Conservation (phyloP, 1,139 yeast genomes). For the Candida dubliniensis region DNA sequence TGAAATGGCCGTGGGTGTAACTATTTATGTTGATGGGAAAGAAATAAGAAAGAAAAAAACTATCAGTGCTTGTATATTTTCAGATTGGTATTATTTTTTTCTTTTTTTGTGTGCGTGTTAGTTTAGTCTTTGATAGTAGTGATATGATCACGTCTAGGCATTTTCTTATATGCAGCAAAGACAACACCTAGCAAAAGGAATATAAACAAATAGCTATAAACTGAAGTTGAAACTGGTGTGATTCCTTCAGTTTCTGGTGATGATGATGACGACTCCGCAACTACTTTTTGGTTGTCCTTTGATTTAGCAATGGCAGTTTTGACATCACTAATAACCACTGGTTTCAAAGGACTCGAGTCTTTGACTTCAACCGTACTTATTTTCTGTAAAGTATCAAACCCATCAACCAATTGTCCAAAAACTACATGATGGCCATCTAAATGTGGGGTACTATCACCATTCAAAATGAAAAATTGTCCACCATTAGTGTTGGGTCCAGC, state of each 20-base stretch:
- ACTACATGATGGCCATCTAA: slow-evolving; percentile 59
- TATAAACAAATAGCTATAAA: slow-evolving; percentile 18
- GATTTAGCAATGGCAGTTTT: slow-evolving; percentile 11
- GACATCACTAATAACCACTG: slow-evolving; percentile 27
- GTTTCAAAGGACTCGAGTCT: slow-evolving; percentile 39
- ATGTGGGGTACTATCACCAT: slow-evolving; percentile 26
- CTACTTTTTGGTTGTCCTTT: slow-evolving; percentile 7
- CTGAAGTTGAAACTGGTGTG: slow-evolving; percentile 12
- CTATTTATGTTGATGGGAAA: background rate
- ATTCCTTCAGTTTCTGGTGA: slow-evolving; percentile 9
- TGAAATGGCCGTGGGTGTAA: background rate
- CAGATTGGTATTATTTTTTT: background rate
- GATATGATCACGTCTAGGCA: slow-evolving; percentile 25
- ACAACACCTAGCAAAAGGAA: slow-evolving; percentile 19
- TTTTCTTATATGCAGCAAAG: slow-evolving; percentile 18
- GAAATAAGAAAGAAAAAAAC: background rate
- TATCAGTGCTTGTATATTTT: background rate
- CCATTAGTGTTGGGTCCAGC: slow-evolving; percentile 44
- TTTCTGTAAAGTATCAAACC: slow-evolving; percentile 37
- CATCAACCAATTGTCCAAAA: slow-evolving; percentile 53
- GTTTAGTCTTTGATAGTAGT: slow-evolving; percentile 11
- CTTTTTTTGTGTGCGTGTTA: background rate
- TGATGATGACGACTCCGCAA: slow-evolving; percentile 11
- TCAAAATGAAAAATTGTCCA: slow-evolving; percentile 43
- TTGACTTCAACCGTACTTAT: slow-evolving; percentile 40